Percentiles rank a stretch among this genome's conserved stretches.
Evolutionary conservation across 805 yeast species (phyloP).

Genomic region (Tetrapisispora arboricola): DNA sequence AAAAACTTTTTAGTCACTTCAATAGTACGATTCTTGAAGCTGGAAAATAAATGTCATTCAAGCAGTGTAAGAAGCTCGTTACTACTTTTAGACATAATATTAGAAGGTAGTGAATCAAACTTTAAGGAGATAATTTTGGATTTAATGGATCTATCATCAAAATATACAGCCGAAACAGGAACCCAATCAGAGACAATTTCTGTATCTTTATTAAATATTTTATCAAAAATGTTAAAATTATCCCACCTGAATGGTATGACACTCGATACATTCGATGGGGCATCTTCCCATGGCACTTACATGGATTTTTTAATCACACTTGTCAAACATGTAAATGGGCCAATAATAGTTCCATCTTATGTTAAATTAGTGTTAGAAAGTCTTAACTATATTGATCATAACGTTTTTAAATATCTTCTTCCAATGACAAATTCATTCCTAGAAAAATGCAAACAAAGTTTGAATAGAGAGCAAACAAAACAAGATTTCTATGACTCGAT

Average conservation of each 20-base stretch:
- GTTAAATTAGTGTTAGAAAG: constrained; percentile 41
- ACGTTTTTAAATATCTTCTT: constrained; percentile 46
- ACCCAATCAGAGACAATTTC: constrained; percentile 25
- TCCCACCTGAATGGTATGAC: constrained; percentile 25
- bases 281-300: constrained; percentile 24
- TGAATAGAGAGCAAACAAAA: constrained; percentile 13
- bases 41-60: constrained; percentile 26
- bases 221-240: constrained; percentile 24
- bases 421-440: constrained; percentile 40
- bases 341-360: constrained; percentile 27
- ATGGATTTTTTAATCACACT: constrained; percentile 42
- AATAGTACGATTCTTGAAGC: constrained; percentile 37
- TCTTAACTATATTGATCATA: constrained; percentile 38
- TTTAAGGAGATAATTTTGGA: constrained; percentile 37
- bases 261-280: constrained; percentile 25
- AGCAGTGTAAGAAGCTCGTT: constrained; percentile 36
- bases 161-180: constrained; percentile 16
- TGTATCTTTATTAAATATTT: constrained; percentile 25
- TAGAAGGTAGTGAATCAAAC: constrained; percentile 49
- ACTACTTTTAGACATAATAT: constrained; percentile 35
- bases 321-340: constrained; percentile 35
- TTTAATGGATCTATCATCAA: constrained; percentile 31
- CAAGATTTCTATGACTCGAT: constrained; percentile 40
- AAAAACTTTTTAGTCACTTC: constrained; percentile 43
- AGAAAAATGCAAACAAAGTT: constrained; percentile 18